Percentiles rank a stretch among this genome's conserved stretches.
Evolutionary conservation across 768 basidiomycete species (phyloP).

Genomic region (Phlebiopsis flavidoalba): DNA sequence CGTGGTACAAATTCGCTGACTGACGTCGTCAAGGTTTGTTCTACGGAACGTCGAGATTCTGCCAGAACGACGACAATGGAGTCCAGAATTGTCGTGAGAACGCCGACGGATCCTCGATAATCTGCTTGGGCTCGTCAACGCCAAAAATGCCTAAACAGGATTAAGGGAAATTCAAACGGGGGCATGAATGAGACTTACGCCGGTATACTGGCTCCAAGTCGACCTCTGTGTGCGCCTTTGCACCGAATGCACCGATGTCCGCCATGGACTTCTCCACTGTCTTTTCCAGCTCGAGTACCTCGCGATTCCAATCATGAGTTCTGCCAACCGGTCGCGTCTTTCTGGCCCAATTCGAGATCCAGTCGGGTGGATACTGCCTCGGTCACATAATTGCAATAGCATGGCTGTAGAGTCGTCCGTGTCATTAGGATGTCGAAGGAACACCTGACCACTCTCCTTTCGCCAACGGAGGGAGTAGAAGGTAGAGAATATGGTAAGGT

Average conservation of each 20-base stretch:
- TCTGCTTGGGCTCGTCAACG: constrained; percentile 4
- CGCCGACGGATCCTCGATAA: constrained; percentile 28
- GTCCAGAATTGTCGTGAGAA: constrained; percentile 48
- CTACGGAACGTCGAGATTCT: constrained; percentile 41
- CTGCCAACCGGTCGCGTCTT: constrained; percentile 7
- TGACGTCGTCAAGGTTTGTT: constrained; percentile 61
- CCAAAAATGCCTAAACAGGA: constrained; percentile 17
- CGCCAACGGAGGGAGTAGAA: constrained; percentile 21
- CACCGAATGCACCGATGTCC: constrained; percentile 41
- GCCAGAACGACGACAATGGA: constrained; percentile 53
- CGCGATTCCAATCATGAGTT: constrained; percentile 34
- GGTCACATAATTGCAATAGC: constrained; percentile 43
- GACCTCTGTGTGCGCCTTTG: constrained; percentile 38
- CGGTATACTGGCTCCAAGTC: constrained; percentile 52
- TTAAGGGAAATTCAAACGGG: neutral
- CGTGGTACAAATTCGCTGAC: constrained; percentile 7
- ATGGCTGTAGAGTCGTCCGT: constrained; percentile 22
- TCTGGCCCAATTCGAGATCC: constrained; percentile 28
- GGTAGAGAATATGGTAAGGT: constrained; percentile 42
- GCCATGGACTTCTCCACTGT: constrained; percentile 22
- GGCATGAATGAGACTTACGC: constrained; percentile 32
- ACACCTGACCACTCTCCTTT: constrained; percentile 24
- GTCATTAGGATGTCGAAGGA: constrained; percentile 26
- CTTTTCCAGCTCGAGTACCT: constrained; percentile 33
- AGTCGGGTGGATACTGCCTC: constrained; percentile 42